Evolutionary conservation across 176 grass and related monocot species (phyloP), one percentile per base, ranked within the genome.

Genomic region (Aechmea fasciata): DNA sequence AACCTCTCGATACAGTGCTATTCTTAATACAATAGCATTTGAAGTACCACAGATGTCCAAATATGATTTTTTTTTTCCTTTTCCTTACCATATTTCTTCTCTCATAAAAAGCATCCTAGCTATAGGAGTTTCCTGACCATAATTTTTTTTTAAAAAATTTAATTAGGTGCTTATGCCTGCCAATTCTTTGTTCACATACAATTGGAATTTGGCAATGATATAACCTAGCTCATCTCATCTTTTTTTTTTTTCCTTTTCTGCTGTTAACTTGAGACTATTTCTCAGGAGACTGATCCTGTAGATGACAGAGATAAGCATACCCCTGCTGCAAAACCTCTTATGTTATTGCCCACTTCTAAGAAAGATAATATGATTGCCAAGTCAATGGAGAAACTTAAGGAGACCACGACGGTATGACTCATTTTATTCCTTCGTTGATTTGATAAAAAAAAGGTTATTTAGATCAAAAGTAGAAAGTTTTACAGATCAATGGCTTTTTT

Each of bases 301-400:
- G 72, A 80, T 49, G 73, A 75, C 41, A 77, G 75, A 83, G 80
- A 74, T 71, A 69, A 76, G 5, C 63, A 48, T 22, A 65, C 69
- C 68, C 77, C 67, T 75, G 71, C 13, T 11, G 26, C 67, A 73
- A 67, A 14, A n/a, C n/a, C n/a, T n/a, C 70, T 50, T 50, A 18
- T 81, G 26, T 83, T 73, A 71, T 48, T 52, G 57, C 24, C 77
- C 71, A 33, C 65, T 53, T 74, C 73, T 67, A 93, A 79, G 82
- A 93, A 90, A 71, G 82, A 93, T 64, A 82, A 85, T 84, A 64
- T 99, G 50, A 77, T 99, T 78, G 82, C 87, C 71, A 99, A 99
- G 78, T 94, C 87, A 57, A 74, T 99, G 48, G 84, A 93, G 72
- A 99, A 99, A 59, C 78, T 99, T 64, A 94, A 99, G 69, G 89